Evolutionary conservation across 768 basidiomycete species (phyloP), one percentile per base, ranked within the genome.

Genomic region (Boletales sp.): DNA sequence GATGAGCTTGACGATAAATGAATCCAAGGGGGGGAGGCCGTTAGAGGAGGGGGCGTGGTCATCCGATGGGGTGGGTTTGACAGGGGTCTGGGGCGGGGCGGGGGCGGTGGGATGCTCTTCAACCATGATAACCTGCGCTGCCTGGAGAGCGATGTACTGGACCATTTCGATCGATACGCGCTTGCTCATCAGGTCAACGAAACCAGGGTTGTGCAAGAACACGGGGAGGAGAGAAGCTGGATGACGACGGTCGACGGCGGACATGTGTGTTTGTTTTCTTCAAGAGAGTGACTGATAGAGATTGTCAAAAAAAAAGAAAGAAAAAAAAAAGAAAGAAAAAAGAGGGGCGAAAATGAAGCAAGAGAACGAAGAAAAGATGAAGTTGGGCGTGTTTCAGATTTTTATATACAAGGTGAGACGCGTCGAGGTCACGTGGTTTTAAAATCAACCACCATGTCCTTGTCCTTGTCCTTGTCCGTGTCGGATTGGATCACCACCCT

Each of bases 91-190:
- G 0, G 89, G 87, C 15, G 89, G 89, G 1, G 87, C 82, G 3
- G 84, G 82, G 25, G 82, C 74, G 7, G 64, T 54, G 5, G 69
- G 56, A 5, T 58, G 70, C 49, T 83, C 82, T 32, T 83, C 80
- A 47, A 90, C 75, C 50, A 75, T 77, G 69, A 97, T 89, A 54
- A 90, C 86, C 53, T 78, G 81, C 56, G 79, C 80, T 39, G 87
- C 79, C 74, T 85, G 82, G 63, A 82, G 80, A 45, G 93, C 90
- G 59, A 98, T 81, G 71, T 90, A 85, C 50, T 81, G 66, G 66
- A 97, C 81, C 87, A 97, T 94, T 51, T 92, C 88, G 63, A 77
- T 73, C 6, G 90, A 82, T 41, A 97, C 90, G 28, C 80, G 82
- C 60, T 78, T 81, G 56, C 79, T 74, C 73, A 97, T 77, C 57